A percentile compares a stretch with the other conserved stretches of the same genome.
phyloP scores from a whole-genome alignment of 805 yeast genomes.

The Candida nanaspora region DNA sequence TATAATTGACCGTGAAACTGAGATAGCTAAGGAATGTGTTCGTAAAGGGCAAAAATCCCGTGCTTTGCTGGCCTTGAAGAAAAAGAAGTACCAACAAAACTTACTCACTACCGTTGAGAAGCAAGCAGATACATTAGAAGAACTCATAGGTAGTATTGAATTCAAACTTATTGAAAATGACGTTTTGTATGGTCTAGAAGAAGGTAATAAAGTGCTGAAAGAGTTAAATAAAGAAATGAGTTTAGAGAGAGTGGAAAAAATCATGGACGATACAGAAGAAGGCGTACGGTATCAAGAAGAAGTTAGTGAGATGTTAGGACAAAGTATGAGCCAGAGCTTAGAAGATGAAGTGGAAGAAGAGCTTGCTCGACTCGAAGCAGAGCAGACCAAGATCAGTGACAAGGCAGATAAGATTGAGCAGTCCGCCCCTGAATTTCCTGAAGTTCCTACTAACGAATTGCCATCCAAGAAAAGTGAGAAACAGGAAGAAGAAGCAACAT shows the following conservation, averaged over 20 bases:
- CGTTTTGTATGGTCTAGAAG: constrained; percentile 69
- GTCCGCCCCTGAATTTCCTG: constrained; percentile 19
- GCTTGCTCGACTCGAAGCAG: constrained; percentile 41
- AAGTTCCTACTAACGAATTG: constrained; percentile 19
- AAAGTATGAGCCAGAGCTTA: constrained; percentile 33
- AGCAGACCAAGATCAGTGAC: constrained; percentile 24
- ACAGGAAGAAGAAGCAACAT: constrained; percentile 14
- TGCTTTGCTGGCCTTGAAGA: constrained; percentile 64
- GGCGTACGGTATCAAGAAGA: constrained; percentile 76
- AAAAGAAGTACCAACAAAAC: constrained; percentile 76
- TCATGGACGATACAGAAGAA: constrained; percentile 80
- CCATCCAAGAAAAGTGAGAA: constrained; percentile 6
- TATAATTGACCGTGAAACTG: constrained; percentile 55
- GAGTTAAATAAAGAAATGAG: constrained; percentile 74
- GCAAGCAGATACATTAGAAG: constrained; percentile 76
- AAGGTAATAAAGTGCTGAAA: constrained; percentile 73
- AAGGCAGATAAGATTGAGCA: constrained; percentile 7
- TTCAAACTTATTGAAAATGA: constrained; percentile 85
- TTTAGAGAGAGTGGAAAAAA: constrained; percentile 67
- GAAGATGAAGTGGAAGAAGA: constrained; percentile 67
- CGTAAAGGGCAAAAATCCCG: constrained; percentile 44
- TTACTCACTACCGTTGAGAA: constrained; percentile 63
- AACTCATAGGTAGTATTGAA: constrained; percentile 73
- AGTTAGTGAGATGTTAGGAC: constrained; percentile 46
- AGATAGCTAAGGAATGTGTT: constrained; percentile 51